Evolutionary conservation across 208 protist species (phyloP), one percentile per base, ranked within the genome.

Genomic region (Wallacemonas sp.): DNA sequence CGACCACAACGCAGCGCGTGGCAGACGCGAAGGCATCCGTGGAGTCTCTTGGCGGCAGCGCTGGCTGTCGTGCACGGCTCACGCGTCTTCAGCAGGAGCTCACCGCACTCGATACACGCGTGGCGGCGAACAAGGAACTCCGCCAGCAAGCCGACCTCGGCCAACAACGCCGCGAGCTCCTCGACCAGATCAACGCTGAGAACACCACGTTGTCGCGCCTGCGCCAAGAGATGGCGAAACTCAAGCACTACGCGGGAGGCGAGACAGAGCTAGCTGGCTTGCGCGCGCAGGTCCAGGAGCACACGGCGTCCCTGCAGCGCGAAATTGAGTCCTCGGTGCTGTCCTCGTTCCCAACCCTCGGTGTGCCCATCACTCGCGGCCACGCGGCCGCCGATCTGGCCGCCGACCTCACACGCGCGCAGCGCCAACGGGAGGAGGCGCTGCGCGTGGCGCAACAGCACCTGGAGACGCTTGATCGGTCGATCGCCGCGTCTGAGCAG

Each of bases 191-290:
- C 57, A 71, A 83, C 22, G 74, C 50, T 63, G 73, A 87, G n/a
- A 90, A 89, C 61, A 42, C 21, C 3, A 38, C 60, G 17, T 67
- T 93, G 37, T 79, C 79, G 19, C 22, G 63, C 48, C 63, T 93
- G 36, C 66, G 82, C 2, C 78, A 84, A 54, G 65, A 76, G 41
- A 77, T 93, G 71, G 63, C 77, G 33, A 70, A 48, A 58, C 72
- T 72, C 59, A 85, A 86, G 71, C 63, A 83, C 58, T 66, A 36
- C 36, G 64, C 72, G 33, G 48, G 67, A 12, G 33, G 53, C 1
- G 73, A 79, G 46, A 66, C 73, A 22, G 81, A 90, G 46, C 26
- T 86, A 38, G 66, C 42, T 52, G 33, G 65, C 2, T 62, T 90
- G 27, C 83, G 81, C 1, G 41, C 38, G 33, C 76, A 83, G 55